Base-by-base conservation (phyloP, 2,329 filamentous ascomycete species). In the Taxawa tesnikishii region DNA sequence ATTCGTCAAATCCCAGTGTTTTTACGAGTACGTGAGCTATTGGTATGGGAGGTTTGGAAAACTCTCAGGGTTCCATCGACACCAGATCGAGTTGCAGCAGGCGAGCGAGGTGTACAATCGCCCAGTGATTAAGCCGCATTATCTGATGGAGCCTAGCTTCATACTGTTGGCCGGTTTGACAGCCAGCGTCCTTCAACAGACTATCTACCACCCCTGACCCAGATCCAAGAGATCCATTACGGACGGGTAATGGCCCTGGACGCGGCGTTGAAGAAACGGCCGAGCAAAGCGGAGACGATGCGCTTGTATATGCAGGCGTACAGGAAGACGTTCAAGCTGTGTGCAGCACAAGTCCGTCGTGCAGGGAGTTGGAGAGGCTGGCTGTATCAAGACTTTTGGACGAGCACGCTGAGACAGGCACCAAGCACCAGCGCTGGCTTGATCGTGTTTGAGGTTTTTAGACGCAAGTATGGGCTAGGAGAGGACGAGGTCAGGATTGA, bases 381-480 rank as follows among this genome's bases (percentile, higher is more conserved):
- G 69, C 54, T 85, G 5, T 87, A 80, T 48, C 63, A 71, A 4
- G 78, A 75, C 9, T 84, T 85, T 50, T 74, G 79, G 65, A 72
- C 71, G 68, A 76, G 69, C 33, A 80, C 80, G 1, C 67, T 84
- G 32, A 63, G 77, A 4, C 79, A 84, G 54, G 77, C 83, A 2
- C 81, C 81, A 0, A 82, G 78, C 49, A 85, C 81, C 2, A 80
- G 75, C 38, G 80, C 80, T 0, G 81, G 79, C 0, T 51, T 87
- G 37, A 82, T 87, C 43, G 81, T 83, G 13, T 87, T 87, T 50
- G 81, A 87, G 56, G 50, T 87, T 27, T 73, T 84, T 23, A 62
- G 81, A 35, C 63, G 79, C 21, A 83, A 82, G 55, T 85, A 83
- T 43, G 76, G 75, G 2, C 62, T 70, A 36, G 66, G 68, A 2